Base-by-base conservation (phyloP, 1,284 basidiomycete species). In the Grifola frondosa region DNA sequence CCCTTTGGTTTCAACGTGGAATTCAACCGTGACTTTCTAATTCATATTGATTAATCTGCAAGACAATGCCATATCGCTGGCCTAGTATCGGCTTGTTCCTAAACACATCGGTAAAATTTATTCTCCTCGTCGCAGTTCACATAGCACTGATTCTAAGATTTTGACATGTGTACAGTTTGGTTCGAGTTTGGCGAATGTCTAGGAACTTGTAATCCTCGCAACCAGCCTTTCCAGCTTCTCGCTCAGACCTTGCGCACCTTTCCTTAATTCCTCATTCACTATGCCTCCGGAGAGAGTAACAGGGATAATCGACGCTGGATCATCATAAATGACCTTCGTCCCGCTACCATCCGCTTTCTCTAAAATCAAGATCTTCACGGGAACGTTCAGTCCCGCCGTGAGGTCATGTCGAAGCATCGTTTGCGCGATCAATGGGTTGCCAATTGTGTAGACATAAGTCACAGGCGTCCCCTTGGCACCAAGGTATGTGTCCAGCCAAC, bases 381-480 rank as follows among this genome's bases (percentile, higher is more conserved):
- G 78, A 16, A 80, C 65, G 53, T 71, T 64, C 32, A 70, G 61
- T 3, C 67, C 74, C 0, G 68, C 68, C 16, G 63, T 62, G 23
- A 71, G 54, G 42, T 79, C 75, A 49, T 70, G 59, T 38, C 62
- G 55, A 41, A 81, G 48, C 53, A 81, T 70, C 1, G 60, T 62
- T 44, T 74, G 68, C 1, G 77, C 79, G 42, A 76, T 61, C 33
- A 77, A 52, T 6, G 78, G 78, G 58, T 80, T 80, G 6, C 78
- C 78, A 41, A 79, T 66, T 15, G 65, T 70, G 58, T 80, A 80
- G 6, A 70, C 59, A 26, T 65, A 54, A 2, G 69, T 62, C 20
- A 60, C 54, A 7, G 70, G 71, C 30, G 45, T 50, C n/a, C 33
- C 19, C 6, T 31, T 32, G 15, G 49, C 31, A n/a, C 48, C 55